Conservation (phyloP, 306 rosid species). For the Sesbania bispinosa region DNA sequence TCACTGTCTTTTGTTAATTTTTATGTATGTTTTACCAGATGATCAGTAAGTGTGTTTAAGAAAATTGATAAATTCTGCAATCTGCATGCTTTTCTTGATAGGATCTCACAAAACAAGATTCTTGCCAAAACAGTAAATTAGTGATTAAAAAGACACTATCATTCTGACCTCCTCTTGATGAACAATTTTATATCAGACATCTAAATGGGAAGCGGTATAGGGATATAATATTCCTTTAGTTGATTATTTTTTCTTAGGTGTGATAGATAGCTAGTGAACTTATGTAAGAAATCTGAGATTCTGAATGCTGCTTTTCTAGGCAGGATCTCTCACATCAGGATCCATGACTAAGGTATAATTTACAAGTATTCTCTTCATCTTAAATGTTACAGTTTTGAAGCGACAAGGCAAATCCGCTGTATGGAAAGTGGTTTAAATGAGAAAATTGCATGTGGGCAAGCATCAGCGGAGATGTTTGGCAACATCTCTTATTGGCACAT, state of each 20-base stretch:
- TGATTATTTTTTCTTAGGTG: too few relatives aligned
- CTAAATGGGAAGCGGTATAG: background rate
- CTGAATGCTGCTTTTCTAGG: too few relatives aligned
- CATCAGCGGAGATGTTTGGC: slow-evolving; percentile 49
- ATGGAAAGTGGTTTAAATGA: slow-evolving; percentile 58
- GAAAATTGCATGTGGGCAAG: slow-evolving; percentile 59
- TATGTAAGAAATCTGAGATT: too few relatives aligned
- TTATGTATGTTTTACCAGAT: too few relatives aligned
- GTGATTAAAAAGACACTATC: background rate
- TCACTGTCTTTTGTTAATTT: too few relatives aligned
- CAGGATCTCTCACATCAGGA: slow-evolving; percentile 4
- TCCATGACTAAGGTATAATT: background rate
- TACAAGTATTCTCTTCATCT: slow-evolving; percentile 14
- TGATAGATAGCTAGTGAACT: too few relatives aligned
- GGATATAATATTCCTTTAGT: too few relatives aligned
- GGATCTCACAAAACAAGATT: background rate
- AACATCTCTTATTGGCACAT: slow-evolving; percentile 67
- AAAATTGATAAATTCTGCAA: too few relatives aligned
- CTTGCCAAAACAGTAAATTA: background rate
- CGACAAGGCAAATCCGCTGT: slow-evolving; percentile 57
- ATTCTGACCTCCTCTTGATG: background rate
- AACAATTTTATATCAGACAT: background rate
- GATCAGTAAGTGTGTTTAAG: too few relatives aligned
- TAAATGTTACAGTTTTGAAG: slow-evolving; percentile 67
- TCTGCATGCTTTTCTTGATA: background rate